phyloP scores from a whole-genome alignment of 345 rosid genomes.

The Orychophragmus violaceus region DNA sequence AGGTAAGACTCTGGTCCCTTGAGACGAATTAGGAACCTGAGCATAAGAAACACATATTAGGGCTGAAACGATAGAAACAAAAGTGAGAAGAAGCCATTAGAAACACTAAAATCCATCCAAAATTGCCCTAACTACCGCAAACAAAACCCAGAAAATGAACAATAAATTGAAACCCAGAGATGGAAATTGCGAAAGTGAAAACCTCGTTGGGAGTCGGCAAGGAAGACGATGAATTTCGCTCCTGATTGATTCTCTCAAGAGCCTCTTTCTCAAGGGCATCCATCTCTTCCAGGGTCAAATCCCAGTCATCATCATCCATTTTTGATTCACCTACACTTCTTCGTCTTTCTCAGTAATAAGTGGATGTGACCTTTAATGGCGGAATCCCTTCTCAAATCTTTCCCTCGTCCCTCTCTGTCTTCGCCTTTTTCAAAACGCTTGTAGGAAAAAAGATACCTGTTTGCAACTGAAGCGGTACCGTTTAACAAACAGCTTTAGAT shows the following conservation, averaged over 20 bases:
- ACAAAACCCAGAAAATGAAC: background rate
- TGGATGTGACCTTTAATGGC: conserved; percentile 11
- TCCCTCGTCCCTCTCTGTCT: conserved; percentile 20
- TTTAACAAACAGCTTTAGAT: background rate
- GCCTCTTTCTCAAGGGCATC: conserved; percentile 78
- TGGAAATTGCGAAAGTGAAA: conserved; percentile 14
- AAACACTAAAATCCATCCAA: too few relatives aligned
- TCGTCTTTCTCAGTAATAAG: conserved; percentile 14
- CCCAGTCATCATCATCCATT: conserved; percentile 60
- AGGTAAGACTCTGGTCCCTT: conserved; percentile 29
- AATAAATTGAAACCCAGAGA: background rate
- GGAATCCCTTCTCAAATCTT: conserved; percentile 25
- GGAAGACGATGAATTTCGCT: conserved; percentile 30
- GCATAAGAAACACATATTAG: conserved; percentile 11
- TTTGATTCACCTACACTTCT: conserved; percentile 26
- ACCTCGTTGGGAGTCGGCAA: conserved; percentile 14
- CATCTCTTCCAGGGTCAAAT: conserved; percentile 62
- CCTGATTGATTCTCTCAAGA: conserved; percentile 47
- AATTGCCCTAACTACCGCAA: background rate
- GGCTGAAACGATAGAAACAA: background rate
- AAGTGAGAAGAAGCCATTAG: background rate
- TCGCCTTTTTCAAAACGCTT: conserved; percentile 17
- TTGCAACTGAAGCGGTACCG: background rate
- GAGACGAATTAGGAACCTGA: conserved; percentile 37
- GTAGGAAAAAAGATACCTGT: background rate